Percentiles rank a stretch among this genome's conserved stretches.
These are phyloP conservation scores for Verticillium zaregamsianum DNA, from an alignment of 2,329 filamentous ascomycete species.

Conservation along the genomic window DNA sequence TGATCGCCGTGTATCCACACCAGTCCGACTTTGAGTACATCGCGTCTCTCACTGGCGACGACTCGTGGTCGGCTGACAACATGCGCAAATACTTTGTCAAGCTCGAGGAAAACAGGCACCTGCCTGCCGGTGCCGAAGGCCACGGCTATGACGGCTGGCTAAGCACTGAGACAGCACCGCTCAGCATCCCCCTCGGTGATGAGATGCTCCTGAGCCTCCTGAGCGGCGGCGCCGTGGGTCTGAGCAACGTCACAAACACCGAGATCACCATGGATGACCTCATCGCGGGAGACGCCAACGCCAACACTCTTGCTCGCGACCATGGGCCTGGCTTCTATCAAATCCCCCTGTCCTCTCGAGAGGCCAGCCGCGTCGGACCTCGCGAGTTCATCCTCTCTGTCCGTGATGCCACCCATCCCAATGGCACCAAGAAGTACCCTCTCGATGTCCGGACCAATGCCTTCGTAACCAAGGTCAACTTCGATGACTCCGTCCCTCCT, in stretches of 20 bases:
- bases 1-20: constrained; percentile 48
- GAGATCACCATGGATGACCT: constrained; percentile 30
- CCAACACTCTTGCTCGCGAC: constrained; percentile 39
- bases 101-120: constrained; percentile 51
- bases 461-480: constrained; percentile 39
- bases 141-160: constrained; percentile 59
- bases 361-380: constrained; percentile 47
- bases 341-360: constrained; percentile 51
- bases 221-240: constrained; percentile 45
- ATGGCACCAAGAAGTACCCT: constrained; percentile 50
- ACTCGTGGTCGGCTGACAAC: constrained; percentile 48
- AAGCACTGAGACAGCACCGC: constrained; percentile 42
- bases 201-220: constrained; percentile 48
- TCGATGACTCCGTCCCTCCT: constrained; percentile 33
- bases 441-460: constrained; percentile 49
- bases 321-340: constrained; percentile 46
- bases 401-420: constrained; percentile 40
- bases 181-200: constrained; percentile 48
- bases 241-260: constrained; percentile 27
- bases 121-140: constrained; percentile 34
- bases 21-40: constrained; percentile 51
- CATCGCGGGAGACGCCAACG: constrained; percentile 46
- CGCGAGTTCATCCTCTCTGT: constrained; percentile 51
- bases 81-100: constrained; percentile 54
- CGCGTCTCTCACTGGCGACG: constrained; percentile 48